Base-by-base conservation (phyloP, 208 protist species). In the Leishmania aethiopica region DNA sequence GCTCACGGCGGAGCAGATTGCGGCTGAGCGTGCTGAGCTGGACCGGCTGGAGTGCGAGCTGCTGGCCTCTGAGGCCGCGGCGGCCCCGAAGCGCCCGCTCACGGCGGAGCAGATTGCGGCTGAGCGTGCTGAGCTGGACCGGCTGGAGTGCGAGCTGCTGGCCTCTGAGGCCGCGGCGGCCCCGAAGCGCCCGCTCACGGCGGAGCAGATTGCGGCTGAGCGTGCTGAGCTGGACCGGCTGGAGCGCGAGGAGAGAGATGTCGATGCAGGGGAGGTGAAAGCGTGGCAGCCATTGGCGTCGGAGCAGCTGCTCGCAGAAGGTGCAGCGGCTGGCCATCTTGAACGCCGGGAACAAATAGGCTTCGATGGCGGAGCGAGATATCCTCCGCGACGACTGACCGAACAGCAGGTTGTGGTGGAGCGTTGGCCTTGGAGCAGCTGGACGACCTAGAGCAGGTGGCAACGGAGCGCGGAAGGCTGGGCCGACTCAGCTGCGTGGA, bases 131-230 rank as follows among this genome's bases (percentile, higher is more conserved):
- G 32, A 51, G 57, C 74, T 49, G 74, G 57, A 78, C 35, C 47
- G 40, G 19, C 37, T 78, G 47, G 32, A 67, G 55, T 22, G 37
- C 22, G 76, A 11, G 76, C 37, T 25, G 37, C 25, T 42, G 25
- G 59, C 76, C n/a, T 42, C 57, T 3, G 75, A 67, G 57, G 62
- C 37, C 42, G 0, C 40, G 17, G 10, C 62, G 10, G 5, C 55
- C 5, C 4, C 7, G 32, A 15, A 7, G 60, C 76, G 76, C 8
- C 59, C 76, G 45, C 59, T 79, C 19, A 79, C 76, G 62, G 59
- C 76, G n/a, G 59, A 79, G 62, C 76, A 79, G 76, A 71, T 79
- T 7, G 76, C 19, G 0, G 60, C 76, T 22, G 76, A 79, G 62
- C 76, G 76, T 28, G 62, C 40, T 0, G 59, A 64, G 37, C 59